Conservation (phyloP, 345 rosid genomes). For the Combretum micranthum region DNA sequence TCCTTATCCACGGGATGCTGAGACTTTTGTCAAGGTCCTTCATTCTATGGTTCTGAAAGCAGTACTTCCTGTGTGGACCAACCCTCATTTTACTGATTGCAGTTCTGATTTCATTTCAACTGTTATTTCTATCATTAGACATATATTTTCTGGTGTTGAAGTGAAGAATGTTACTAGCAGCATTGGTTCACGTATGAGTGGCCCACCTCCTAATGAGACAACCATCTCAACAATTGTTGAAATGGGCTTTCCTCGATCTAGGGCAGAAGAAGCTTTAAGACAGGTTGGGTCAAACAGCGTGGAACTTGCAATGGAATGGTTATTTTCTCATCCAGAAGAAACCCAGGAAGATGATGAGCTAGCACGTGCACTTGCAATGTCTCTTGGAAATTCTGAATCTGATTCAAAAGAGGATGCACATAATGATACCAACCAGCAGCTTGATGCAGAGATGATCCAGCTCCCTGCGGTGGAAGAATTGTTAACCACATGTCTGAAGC, state of each 20-base stretch:
- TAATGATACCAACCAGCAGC: slow-evolving; percentile 32
- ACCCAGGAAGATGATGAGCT: slow-evolving; percentile 92
- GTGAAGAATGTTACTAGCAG: slow-evolving; percentile 57
- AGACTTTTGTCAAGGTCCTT: slow-evolving; percentile 82
- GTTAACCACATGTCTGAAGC: slow-evolving; percentile 74
- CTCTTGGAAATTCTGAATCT: slow-evolving; percentile 82
- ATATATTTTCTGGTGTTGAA: slow-evolving; percentile 89
- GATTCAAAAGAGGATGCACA: slow-evolving; percentile 58
- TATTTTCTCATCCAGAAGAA: slow-evolving; percentile 91
- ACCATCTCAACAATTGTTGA: slow-evolving; percentile 83
- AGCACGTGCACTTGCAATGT: slow-evolving; percentile 97
- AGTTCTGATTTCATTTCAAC: slow-evolving; percentile 68
- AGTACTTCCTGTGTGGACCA: slow-evolving; percentile 86
- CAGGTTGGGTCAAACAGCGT: slow-evolving; percentile 91
- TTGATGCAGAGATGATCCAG: slow-evolving; percentile 73
- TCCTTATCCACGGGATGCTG: slow-evolving; percentile 78
- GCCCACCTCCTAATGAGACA: slow-evolving; percentile 88
- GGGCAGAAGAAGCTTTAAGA: slow-evolving; percentile 96
- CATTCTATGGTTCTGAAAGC: slow-evolving; percentile 93
- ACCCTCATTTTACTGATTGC: slow-evolving; percentile 79
- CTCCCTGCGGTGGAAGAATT: slow-evolving; percentile 89
- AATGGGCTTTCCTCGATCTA: slow-evolving; percentile 92
- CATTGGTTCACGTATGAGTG: slow-evolving; percentile 53
- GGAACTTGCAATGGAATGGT: slow-evolving; percentile 98
- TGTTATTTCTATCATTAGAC: slow-evolving; percentile 72